These are phyloP conservation scores for Lizonia empirigonia DNA, from an alignment of 2,329 filamentous ascomycete species.

Conservation along the genomic window DNA sequence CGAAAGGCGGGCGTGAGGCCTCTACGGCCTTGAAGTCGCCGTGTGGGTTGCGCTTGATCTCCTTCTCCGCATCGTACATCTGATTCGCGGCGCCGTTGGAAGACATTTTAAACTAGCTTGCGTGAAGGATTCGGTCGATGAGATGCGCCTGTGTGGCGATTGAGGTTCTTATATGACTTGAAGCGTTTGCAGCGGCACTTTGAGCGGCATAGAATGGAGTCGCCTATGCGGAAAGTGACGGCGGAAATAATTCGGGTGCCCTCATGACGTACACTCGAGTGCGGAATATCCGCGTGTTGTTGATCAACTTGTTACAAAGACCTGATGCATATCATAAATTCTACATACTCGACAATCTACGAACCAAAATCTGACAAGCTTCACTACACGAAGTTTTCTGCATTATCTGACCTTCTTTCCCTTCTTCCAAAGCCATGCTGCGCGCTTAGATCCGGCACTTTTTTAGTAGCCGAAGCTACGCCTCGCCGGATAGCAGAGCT, in stretches of 20 bases:
- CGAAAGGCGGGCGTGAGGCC: slow-evolving; percentile 66
- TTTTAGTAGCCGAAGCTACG: slow-evolving; percentile 10
- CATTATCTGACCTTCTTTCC: neutral
- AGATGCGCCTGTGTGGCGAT: neutral
- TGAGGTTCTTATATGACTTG: slow-evolving; percentile 4
- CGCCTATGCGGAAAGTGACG: slow-evolving; percentile 19
- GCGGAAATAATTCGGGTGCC: slow-evolving; percentile 26
- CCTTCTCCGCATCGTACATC: slow-evolving; percentile 54
- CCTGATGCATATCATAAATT: too few relatives aligned
- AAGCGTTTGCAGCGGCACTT: neutral
- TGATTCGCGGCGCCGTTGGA: slow-evolving; percentile 14
- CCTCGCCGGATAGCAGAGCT: slow-evolving; percentile 7
- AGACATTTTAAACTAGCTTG: slow-evolving; percentile 6
- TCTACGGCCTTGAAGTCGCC: slow-evolving; percentile 77
- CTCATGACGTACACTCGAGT: neutral
- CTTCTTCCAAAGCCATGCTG: neutral
- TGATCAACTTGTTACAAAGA: slow-evolving; percentile 2
- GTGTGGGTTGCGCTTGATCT: slow-evolving; percentile 68
- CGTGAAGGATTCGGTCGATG: neutral
- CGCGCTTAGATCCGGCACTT: slow-evolving; percentile 18
- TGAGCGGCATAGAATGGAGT: slow-evolving; percentile 3
- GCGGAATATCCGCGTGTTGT: slow-evolving; percentile 16
- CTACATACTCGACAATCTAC: too few relatives aligned
- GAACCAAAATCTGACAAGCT: too few relatives aligned
- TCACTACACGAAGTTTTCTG: too few relatives aligned